Conservation (phyloP, 139 green algal species). For the Spirogloea muscicola region DNA sequence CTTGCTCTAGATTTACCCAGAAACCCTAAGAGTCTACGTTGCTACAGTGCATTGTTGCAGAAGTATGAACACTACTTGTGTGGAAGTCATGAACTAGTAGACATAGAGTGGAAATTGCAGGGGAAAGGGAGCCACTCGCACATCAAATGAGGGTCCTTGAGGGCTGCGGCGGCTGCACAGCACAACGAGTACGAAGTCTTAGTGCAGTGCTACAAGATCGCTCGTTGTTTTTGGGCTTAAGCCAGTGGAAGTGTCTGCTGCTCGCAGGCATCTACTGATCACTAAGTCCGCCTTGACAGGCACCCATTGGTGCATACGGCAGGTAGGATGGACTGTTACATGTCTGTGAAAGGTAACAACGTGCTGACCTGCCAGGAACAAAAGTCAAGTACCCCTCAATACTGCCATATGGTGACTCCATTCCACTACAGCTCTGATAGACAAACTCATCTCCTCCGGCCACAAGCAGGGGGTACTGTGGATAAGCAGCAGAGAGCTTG, state of each 20-base stretch:
- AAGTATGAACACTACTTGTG: neutral
- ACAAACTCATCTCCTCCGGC: constrained; percentile 56
- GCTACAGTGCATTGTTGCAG: neutral
- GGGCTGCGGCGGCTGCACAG: neutral
- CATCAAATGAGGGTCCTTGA: constrained; percentile 9
- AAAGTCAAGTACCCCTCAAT: constrained; percentile 75
- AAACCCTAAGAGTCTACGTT: neutral
- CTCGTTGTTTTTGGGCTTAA: neutral
- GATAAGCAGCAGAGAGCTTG: no score
- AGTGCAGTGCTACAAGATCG: neutral
- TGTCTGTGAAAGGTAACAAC: neutral
- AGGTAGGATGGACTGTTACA: neutral
- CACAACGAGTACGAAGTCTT: neutral
- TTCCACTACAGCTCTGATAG: constrained; percentile 73
- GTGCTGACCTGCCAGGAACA: constrained; percentile 49
- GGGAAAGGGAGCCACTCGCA: constrained; percentile 1
- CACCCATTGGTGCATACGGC: neutral
- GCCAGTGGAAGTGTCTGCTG: neutral
- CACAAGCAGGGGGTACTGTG: constrained; percentile 56
- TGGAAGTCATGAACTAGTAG: no score
- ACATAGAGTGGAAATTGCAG: constrained; percentile 4
- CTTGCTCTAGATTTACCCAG: no score
- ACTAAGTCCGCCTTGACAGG: neutral
- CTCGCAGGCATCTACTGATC: neutral
- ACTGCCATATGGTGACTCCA: constrained; percentile 24